phyloP scores from a whole-genome alignment of 2,329 filamentous ascomycete genomes.

The Trichophyton benhamiae region DNA sequence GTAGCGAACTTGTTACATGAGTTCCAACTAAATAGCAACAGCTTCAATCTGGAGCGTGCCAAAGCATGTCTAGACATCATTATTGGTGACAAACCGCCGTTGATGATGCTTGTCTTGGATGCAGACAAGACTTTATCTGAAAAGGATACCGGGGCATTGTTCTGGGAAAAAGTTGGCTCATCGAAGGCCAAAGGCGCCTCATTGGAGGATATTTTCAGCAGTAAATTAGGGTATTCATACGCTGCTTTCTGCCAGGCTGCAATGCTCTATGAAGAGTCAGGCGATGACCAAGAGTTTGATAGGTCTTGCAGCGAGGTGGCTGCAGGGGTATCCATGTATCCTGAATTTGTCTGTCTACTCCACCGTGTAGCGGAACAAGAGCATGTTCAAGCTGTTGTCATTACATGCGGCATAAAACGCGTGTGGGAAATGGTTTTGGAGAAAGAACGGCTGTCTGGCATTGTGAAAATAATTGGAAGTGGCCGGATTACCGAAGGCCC shows the following conservation, averaged over 20 bases:
- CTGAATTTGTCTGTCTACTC: constrained; percentile 39
- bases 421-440: constrained; percentile 47
- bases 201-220: constrained; percentile 38
- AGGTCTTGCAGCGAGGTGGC: constrained; percentile 37
- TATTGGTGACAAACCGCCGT: constrained; percentile 12
- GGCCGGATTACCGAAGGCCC: constrained; percentile 37
- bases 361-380: constrained; percentile 17
- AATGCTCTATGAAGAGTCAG: constrained; percentile 41
- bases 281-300: constrained; percentile 32
- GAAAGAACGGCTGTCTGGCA: constrained; percentile 28
- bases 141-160: constrained; percentile 40
- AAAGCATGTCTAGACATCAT: constrained; percentile 24
- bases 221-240: constrained; percentile 40
- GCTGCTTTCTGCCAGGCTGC: constrained; percentile 43
- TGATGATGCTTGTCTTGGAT: constrained; percentile 46
- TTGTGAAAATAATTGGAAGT: constrained; percentile 42
- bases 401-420: constrained; percentile 43
- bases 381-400: constrained; percentile 38
- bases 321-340: constrained; percentile 30
- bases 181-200: constrained; percentile 6
- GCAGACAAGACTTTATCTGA: constrained; percentile 45
- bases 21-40: constrained; percentile 27
- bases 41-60: constrained; percentile 27
- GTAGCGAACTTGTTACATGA: constrained; percentile 22
- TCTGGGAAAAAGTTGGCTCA: constrained; percentile 32